Percentiles rank a stretch among this genome's conserved stretches.
phyloP scores from a whole-genome alignment of 768 basidiomycete species.

The Pleurotus sapidus region DNA sequence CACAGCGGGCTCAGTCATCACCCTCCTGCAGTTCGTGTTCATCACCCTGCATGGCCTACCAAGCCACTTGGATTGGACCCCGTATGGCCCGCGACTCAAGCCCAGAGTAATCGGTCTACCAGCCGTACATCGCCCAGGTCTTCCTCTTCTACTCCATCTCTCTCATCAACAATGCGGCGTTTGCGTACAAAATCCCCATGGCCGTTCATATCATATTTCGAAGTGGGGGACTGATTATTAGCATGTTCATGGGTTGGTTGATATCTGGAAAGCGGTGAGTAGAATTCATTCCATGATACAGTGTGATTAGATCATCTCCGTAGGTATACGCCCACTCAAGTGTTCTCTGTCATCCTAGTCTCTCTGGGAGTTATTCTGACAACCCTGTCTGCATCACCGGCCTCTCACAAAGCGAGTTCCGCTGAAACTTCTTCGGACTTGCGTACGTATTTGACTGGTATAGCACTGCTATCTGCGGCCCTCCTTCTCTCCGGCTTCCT shows the following conservation, averaged over 20 bases:
- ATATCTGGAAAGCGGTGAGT: slow-evolving; percentile 61
- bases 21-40: slow-evolving; percentile 80
- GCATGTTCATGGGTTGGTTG: slow-evolving; percentile 76
- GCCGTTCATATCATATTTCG: slow-evolving; percentile 93
- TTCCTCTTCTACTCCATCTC: slow-evolving; percentile 77
- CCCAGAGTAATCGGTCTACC: slow-evolving; percentile 66
- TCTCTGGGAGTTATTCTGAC: slow-evolving; percentile 78
- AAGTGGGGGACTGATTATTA: slow-evolving; percentile 82
- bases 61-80: slow-evolving; percentile 51
- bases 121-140: slow-evolving; percentile 78
- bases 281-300: background rate
- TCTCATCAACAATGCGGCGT: slow-evolving; percentile 87
- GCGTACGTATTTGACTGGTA: slow-evolving; percentile 62
- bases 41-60: slow-evolving; percentile 76
- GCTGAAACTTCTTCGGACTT: slow-evolving; percentile 16
- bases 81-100: slow-evolving; percentile 52
- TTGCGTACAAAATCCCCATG: slow-evolving; percentile 85
- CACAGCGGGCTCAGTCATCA: slow-evolving; percentile 77
- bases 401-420: slow-evolving; percentile 18
- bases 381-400: slow-evolving; percentile 69
- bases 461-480: slow-evolving; percentile 70
- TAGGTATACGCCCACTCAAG: slow-evolving; percentile 64
- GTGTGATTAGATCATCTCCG: slow-evolving; percentile 6
- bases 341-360: slow-evolving; percentile 76
- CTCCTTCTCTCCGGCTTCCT: slow-evolving; percentile 79